A percentile compares a stretch with the other conserved stretches of the same genome.
phyloP scores from a whole-genome alignment of 1,139 yeast species.

The Debaryomyces sp. region DNA sequence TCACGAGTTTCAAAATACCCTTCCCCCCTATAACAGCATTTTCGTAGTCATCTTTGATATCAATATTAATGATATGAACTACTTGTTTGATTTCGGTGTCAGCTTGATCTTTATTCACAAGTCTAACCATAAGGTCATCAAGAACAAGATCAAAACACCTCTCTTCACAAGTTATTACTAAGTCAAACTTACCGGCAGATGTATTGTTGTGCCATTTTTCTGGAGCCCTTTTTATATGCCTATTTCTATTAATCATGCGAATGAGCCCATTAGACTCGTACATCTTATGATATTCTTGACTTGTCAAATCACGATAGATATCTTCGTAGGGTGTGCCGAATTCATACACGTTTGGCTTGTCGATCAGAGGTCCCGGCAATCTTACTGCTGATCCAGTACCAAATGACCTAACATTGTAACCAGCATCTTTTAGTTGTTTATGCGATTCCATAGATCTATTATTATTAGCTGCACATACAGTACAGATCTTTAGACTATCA shows the following conservation, averaged over 20 bases:
- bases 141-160: slow-evolving; percentile 96
- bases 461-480: slow-evolving; percentile 97
- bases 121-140: slow-evolving; percentile 80
- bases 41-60: slow-evolving; percentile 94
- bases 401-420: slow-evolving; percentile 82
- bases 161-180: slow-evolving; percentile 96
- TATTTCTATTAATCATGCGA: slow-evolving; percentile 89
- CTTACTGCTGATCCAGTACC: slow-evolving; percentile 98
- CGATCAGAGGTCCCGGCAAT: slow-evolving; percentile 90
- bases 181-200: slow-evolving; percentile 68
- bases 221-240: slow-evolving; percentile 84
- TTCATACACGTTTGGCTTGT: slow-evolving; percentile 87
- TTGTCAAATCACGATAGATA: slow-evolving; percentile 74
- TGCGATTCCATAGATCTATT: slow-evolving; percentile 98
- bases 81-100: slow-evolving; percentile 57
- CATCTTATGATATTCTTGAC: slow-evolving; percentile 69
- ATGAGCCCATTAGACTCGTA: slow-evolving; percentile 87
- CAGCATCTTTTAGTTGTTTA: slow-evolving; percentile 82
- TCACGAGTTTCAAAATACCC: slow-evolving; percentile 82
- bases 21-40: slow-evolving; percentile 92
- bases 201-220: slow-evolving; percentile 83
- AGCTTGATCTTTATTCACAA: slow-evolving; percentile 42
- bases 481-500: slow-evolving; percentile 69
- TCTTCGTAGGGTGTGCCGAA: slow-evolving; percentile 95
- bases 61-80: slow-evolving; percentile 90